Conservation (phyloP, 805 yeast species). For the Monosporozyma solicola region DNA sequence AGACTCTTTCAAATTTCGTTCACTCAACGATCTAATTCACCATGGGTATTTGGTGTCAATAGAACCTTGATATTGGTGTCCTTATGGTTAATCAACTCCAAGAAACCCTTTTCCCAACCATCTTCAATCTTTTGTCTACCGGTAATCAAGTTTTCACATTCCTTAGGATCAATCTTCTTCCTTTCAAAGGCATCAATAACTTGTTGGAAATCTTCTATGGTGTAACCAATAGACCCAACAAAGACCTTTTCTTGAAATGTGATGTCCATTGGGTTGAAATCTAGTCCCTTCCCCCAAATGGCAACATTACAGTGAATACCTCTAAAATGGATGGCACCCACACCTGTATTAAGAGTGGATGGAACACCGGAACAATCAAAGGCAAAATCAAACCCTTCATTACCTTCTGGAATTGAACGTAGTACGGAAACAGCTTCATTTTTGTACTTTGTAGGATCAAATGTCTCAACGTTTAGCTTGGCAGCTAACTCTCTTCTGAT, state of each 20-base stretch:
- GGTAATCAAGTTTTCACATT: conserved; percentile 42
- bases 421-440: conserved; percentile 31
- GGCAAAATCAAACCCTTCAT: conserved; percentile 41
- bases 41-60: conserved; percentile 39
- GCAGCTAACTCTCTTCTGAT: conserved; percentile 42
- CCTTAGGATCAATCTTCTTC: conserved; percentile 38
- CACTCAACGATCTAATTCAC: conserved; percentile 16
- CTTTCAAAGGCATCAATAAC: conserved; percentile 43
- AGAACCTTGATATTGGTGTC: conserved; percentile 48
- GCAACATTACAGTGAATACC: conserved; percentile 60
- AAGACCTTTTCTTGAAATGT: conserved; percentile 46
- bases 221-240: conserved; percentile 56
- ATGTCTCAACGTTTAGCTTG: conserved; percentile 38
- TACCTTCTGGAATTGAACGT: conserved; percentile 34
- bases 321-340: conserved; percentile 41
- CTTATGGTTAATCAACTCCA: conserved; percentile 42
- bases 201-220: conserved; percentile 45
- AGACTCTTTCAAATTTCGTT: too few species aligned
- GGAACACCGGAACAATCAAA: conserved; percentile 47
- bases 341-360: conserved; percentile 43
- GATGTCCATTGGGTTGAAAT: conserved; percentile 46
- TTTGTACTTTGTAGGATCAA: conserved; percentile 39
- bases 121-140: conserved; percentile 42
- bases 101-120: conserved; percentile 46
- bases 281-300: conserved; percentile 49